Conservation (phyloP, 2,329 filamentous ascomycete species). For the Fusarium subtropicale region DNA sequence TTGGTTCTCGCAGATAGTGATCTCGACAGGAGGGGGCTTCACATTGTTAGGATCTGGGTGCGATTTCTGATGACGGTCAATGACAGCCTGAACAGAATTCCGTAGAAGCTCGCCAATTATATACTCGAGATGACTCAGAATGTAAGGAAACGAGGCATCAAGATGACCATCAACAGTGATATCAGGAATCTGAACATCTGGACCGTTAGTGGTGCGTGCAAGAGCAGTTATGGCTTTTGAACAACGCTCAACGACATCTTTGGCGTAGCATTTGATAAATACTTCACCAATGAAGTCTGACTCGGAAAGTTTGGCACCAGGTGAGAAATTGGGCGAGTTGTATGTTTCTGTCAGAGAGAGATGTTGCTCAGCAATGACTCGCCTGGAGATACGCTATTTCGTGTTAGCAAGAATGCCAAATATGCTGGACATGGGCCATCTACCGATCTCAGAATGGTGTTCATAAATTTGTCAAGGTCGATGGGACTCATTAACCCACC, state of each 20-base stretch:
- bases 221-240: slow-evolving; percentile 80
- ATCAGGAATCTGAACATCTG: slow-evolving; percentile 77
- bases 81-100: slow-evolving; percentile 92
- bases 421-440: slow-evolving; percentile 46
- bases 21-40: slow-evolving; percentile 83
- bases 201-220: slow-evolving; percentile 78
- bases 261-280: slow-evolving; percentile 91
- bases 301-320: slow-evolving; percentile 76
- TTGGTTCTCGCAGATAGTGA: slow-evolving; percentile 91
- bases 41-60: slow-evolving; percentile 46
- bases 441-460: slow-evolving; percentile 89
- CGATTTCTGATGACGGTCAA: slow-evolving; percentile 73
- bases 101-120: slow-evolving; percentile 94
- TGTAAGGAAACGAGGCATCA: slow-evolving; percentile 93
- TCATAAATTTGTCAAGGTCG: slow-evolving; percentile 94
- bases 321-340: slow-evolving; percentile 89
- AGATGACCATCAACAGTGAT: slow-evolving; percentile 87
- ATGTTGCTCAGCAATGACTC: slow-evolving; percentile 98
- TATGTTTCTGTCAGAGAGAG: slow-evolving; percentile 95
- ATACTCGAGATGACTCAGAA: slow-evolving; percentile 95
- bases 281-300: slow-evolving; percentile 95
- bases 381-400: slow-evolving; percentile 84
- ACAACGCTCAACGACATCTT: slow-evolving; percentile 87
- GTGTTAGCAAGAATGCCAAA: neutral
- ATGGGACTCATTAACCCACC: slow-evolving; percentile 82